phyloP scores from a whole-genome alignment of 83 land plant species.

The Picea abies region DNA sequence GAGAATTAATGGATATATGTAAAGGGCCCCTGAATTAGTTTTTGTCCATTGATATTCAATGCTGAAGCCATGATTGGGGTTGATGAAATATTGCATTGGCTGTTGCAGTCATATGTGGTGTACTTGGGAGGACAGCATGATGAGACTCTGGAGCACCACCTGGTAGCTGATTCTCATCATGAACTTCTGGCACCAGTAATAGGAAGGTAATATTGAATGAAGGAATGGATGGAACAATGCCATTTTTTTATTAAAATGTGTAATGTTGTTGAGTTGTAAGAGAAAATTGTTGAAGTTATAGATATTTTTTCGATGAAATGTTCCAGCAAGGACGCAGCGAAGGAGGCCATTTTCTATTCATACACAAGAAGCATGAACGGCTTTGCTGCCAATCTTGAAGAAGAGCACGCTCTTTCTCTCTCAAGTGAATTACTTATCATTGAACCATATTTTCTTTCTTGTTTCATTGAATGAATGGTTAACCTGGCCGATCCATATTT shows the following conservation, averaged over 20 bases:
- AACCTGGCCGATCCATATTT: background rate
- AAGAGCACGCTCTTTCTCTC: slow-evolving; percentile 37
- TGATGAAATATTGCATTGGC: slow-evolving; percentile 3
- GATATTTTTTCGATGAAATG: no score
- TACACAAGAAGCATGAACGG: slow-evolving; percentile 53
- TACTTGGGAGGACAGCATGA: slow-evolving; percentile 47
- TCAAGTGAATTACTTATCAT: slow-evolving; percentile 20
- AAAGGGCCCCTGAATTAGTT: no score
- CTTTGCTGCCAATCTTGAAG: slow-evolving; percentile 52
- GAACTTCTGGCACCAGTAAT: slow-evolving; percentile 39
- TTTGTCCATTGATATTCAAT: no score
- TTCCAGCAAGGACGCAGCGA: slow-evolving; percentile 36
- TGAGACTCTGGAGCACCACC: slow-evolving; percentile 5
- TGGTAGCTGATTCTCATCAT: slow-evolving; percentile 29
- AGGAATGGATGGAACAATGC: no score
- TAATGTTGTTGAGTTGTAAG: no score
- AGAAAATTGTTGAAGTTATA: no score
- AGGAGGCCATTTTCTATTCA: slow-evolving; percentile 48
- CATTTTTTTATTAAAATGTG: no score
- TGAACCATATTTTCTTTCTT: background rate
- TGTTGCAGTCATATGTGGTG: slow-evolving; percentile 50
- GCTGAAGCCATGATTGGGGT: no score
- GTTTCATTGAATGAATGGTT: background rate
- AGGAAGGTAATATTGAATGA: slow-evolving; percentile 27
- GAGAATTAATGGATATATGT: no score